Evolutionary conservation across 164 flowering plant genomes (phyloP).

Genomic region (Magnolia changhungtana): DNA sequence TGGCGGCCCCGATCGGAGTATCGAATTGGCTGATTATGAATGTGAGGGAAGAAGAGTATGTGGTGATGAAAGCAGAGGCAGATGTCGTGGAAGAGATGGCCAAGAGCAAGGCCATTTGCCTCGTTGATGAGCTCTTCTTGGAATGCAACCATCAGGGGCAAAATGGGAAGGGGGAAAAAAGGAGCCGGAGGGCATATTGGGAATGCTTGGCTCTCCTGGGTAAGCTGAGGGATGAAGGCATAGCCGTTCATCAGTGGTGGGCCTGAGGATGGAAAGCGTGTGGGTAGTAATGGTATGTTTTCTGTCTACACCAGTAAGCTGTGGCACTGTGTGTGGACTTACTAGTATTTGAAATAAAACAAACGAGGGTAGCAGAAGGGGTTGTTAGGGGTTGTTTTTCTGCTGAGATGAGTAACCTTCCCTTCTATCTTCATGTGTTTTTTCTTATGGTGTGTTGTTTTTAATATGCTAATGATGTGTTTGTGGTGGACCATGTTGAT

Average conservation of each 20-base stretch:
- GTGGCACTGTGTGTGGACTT: no score
- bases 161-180: conserved; percentile 14
- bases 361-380: no score
- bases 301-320: no score
- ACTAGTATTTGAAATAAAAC: no score
- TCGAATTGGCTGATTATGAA: conserved; percentile 64
- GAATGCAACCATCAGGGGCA: conserved; percentile 51
- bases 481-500: no score
- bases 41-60: conserved; percentile 64
- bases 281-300: background rate
- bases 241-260: conserved; percentile 98
- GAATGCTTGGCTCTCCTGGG: conserved; percentile 86
- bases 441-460: no score
- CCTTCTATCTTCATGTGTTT: no score
- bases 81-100: conserved; percentile 74
- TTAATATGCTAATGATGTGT: no score
- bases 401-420: no score
- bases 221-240: conserved; percentile 70
- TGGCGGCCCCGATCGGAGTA: conserved; percentile 24
- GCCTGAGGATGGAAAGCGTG: conserved; percentile 25
- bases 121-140: conserved; percentile 77
- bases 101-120: conserved; percentile 40
- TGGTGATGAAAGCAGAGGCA: conserved; percentile 81
- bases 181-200: conserved; percentile 76
- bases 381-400: no score